Conservation (phyloP, 2,329 filamentous ascomycete genomes). For the Proliferodiscus dingleyae region DNA sequence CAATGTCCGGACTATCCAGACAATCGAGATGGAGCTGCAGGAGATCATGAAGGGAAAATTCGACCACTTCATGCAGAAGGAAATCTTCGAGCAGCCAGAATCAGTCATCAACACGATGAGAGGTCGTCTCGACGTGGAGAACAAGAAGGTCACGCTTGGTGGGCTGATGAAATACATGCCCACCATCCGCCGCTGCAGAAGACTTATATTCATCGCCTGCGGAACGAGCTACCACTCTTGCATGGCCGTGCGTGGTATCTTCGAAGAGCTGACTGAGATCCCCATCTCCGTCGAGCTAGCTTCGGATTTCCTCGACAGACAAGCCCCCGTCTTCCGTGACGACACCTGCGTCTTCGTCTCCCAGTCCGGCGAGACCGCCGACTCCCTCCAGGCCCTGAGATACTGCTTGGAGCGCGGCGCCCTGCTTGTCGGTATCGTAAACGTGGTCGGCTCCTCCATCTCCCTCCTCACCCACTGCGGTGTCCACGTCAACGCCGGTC, state of each 20-base stretch:
- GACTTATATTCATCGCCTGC: conserved; percentile 98
- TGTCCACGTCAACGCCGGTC: conserved; percentile 98
- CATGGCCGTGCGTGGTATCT: conserved; percentile 97
- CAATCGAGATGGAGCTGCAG: conserved; percentile 95
- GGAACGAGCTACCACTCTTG: conserved; percentile 98
- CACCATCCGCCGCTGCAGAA: conserved; percentile 92
- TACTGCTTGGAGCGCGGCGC: conserved; percentile 98
- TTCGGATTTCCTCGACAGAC: conserved; percentile 94
- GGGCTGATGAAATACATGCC: conserved; percentile 93
- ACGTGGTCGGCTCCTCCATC: conserved; percentile 97
- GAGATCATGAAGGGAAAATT: conserved; percentile 99
- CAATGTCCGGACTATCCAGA: conserved; percentile 97
- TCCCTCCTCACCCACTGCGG: conserved; percentile 98
- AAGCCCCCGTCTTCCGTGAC: conserved; percentile 97
- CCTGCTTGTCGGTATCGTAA: conserved; percentile 95
- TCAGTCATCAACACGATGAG: conserved; percentile 99
- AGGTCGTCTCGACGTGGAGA: conserved; percentile 88
- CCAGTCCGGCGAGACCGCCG: conserved; percentile 96
- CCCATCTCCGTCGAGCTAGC: conserved; percentile 95
- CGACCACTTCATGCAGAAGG: conserved; percentile 99
- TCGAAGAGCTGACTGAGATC: conserved; percentile 97
- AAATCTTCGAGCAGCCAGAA: conserved; percentile 99
- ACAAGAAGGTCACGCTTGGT: conserved; percentile 93
- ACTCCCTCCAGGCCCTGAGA: conserved; percentile 92
- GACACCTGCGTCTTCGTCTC: conserved; percentile 99